Conservation (phyloP, 176 grass and related monocot species). For the Elaeis guineensis region DNA sequence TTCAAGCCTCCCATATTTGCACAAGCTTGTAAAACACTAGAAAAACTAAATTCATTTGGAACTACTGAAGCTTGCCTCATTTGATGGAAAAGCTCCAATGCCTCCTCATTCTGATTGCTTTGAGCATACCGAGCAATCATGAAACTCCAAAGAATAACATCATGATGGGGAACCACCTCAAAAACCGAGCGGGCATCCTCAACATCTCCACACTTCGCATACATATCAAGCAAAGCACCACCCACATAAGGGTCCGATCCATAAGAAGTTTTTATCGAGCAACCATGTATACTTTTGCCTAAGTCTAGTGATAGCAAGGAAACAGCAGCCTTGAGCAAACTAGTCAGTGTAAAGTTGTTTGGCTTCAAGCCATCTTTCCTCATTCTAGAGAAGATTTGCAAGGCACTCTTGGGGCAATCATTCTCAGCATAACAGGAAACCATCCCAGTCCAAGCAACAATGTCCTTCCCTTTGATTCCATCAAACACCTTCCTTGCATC, state of each 20-base stretch:
- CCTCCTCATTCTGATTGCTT: slow-evolving; percentile 44
- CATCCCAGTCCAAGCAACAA: slow-evolving; percentile 28
- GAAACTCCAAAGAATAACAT: slow-evolving; percentile 54
- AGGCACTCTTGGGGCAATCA: slow-evolving; percentile 4
- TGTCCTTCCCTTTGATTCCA: slow-evolving; percentile 11
- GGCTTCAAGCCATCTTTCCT: slow-evolving; percentile 14
- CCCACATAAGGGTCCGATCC: slow-evolving; percentile 24
- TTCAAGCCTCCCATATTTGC: slow-evolving; percentile 12
- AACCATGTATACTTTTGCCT: slow-evolving; percentile 42
- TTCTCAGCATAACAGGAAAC: slow-evolving; percentile 30
- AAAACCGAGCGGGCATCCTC: slow-evolving; percentile 26
- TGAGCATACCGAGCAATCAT: slow-evolving; percentile 38
- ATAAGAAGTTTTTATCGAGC: slow-evolving; percentile 28
- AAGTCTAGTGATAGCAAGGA: slow-evolving; percentile 41
- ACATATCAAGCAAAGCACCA: slow-evolving; percentile 35
- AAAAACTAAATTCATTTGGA: slow-evolving; percentile 48
- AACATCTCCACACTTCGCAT: slow-evolving; percentile 27
- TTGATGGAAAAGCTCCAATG: slow-evolving; percentile 37
- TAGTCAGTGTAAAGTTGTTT: slow-evolving; percentile 21
- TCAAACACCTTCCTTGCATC: slow-evolving; percentile 20
- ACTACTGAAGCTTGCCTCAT: slow-evolving; percentile 37
- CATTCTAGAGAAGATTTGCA: slow-evolving; percentile 19
- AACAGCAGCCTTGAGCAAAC: slow-evolving; percentile 20
- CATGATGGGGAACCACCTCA: slow-evolving; percentile 38
- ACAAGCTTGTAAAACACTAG: slow-evolving; percentile 35